Conservation (phyloP, 139 green algal species). For the Chlorella sp. region DNA sequence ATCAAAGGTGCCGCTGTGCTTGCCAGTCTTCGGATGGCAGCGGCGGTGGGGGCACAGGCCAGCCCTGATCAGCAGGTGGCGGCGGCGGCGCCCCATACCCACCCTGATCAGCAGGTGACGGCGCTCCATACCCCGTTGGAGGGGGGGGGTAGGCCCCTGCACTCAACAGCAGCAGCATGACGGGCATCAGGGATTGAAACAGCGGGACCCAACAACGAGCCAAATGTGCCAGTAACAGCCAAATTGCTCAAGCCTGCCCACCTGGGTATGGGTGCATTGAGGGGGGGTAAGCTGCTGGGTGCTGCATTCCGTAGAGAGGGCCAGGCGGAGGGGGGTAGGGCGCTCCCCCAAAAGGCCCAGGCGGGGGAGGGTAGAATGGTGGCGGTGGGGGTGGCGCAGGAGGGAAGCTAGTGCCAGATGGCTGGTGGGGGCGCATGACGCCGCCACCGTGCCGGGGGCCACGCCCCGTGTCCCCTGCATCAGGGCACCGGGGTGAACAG, state of each 20-base stretch:
- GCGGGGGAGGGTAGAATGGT: background rate
- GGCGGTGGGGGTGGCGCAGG: background rate
- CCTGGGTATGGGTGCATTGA: background rate
- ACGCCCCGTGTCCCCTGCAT: conserved; percentile 5
- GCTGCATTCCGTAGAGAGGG: background rate
- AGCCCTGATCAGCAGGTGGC: background rate
- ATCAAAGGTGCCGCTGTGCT: too few relatives aligned
- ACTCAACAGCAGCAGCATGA: background rate
- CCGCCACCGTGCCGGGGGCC: background rate
- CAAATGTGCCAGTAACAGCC: background rate
- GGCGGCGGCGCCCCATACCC: background rate
- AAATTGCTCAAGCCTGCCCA: background rate
- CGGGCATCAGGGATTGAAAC: background rate
- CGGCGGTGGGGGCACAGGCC: background rate
- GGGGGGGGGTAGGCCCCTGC: background rate
- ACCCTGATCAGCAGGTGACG: background rate
- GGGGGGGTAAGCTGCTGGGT: background rate
- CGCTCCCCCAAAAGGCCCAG: background rate
- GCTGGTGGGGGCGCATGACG: background rate
- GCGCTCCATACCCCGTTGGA: background rate
- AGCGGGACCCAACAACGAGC: background rate
- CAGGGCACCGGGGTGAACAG: background rate
- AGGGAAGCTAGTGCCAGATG: background rate
- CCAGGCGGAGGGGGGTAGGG: background rate
- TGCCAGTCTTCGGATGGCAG: background rate